Conservation (phyloP, 352 stramenopile genomes). For the Phytophthora cryptogea region DNA sequence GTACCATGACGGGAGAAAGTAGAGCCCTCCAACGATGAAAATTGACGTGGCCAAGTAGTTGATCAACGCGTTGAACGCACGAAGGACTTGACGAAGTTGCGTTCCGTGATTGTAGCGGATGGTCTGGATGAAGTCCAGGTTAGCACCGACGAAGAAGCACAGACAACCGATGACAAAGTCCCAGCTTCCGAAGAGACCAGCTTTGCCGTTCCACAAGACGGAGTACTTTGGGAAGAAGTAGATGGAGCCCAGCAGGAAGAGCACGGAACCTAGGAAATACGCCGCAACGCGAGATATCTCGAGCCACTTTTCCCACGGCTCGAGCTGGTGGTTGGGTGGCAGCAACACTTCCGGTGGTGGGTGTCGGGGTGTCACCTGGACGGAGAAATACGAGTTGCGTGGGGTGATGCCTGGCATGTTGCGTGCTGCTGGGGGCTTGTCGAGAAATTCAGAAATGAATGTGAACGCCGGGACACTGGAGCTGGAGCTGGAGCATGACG, state of each 20-base stretch:
- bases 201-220: slow-evolving; percentile 62
- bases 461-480: background rate
- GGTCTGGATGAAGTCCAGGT: slow-evolving; percentile 75
- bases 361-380: slow-evolving; percentile 26
- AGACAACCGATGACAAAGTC: slow-evolving; percentile 74
- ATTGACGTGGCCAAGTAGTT: slow-evolving; percentile 76
- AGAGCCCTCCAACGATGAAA: slow-evolving; percentile 79
- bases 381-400: slow-evolving; percentile 35
- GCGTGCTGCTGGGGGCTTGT: background rate
- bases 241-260: slow-evolving; percentile 81
- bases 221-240: slow-evolving; percentile 81
- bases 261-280: slow-evolving; percentile 70
- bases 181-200: slow-evolving; percentile 64
- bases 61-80: slow-evolving; percentile 60
- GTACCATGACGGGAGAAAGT: slow-evolving; percentile 82
- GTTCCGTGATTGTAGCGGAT: slow-evolving; percentile 64
- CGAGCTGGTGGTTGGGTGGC: slow-evolving; percentile 25
- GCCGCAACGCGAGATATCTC: slow-evolving; percentile 53
- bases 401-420: slow-evolving; percentile 31
- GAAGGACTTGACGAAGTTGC: slow-evolving; percentile 51
- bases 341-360: slow-evolving; percentile 18
- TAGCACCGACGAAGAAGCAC: slow-evolving; percentile 65
- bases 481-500: background rate
- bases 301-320: slow-evolving; percentile 51
- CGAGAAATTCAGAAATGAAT: background rate